Evolutionary conservation across 164 flowering plant species (phyloP).

Genomic region (Paratinospora sagittata): DNA sequence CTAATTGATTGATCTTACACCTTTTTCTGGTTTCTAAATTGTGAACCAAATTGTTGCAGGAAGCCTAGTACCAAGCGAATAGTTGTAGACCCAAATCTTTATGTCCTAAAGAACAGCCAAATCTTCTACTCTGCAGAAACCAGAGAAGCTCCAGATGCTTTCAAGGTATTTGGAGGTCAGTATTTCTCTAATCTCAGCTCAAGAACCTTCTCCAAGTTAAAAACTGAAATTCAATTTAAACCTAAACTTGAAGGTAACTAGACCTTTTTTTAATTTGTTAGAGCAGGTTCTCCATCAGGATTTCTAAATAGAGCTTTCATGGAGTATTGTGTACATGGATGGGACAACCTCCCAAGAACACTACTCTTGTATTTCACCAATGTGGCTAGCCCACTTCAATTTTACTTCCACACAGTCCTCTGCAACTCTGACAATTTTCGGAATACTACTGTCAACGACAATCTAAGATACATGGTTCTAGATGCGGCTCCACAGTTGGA

Average conservation of each 20-base stretch:
- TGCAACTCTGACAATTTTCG: conserved; percentile 45
- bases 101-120: conserved; percentile 17
- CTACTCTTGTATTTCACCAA: conserved; percentile 49
- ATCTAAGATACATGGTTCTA: conserved; percentile 27
- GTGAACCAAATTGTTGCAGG: conserved; percentile 24
- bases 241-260: background rate
- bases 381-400: conserved; percentile 29
- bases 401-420: conserved; percentile 49
- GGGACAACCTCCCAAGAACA: conserved; percentile 52
- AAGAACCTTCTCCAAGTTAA: background rate
- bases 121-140: conserved; percentile 25
- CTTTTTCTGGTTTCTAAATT: background rate
- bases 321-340: conserved; percentile 41
- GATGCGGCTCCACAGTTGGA: conserved; percentile 8
- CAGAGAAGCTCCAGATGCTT: conserved; percentile 33
- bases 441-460: conserved; percentile 32
- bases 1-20: background rate
- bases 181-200: background rate
- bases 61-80: conserved; percentile 18
- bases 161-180: conserved; percentile 37
- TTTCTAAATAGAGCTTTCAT: conserved; percentile 38
- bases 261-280: background rate
- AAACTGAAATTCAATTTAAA: background rate
- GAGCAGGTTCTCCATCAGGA: conserved; percentile 42
- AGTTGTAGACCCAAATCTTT: conserved; percentile 34